Conservation (phyloP, 768 basidiomycete species). For the Mycena venus region DNA sequence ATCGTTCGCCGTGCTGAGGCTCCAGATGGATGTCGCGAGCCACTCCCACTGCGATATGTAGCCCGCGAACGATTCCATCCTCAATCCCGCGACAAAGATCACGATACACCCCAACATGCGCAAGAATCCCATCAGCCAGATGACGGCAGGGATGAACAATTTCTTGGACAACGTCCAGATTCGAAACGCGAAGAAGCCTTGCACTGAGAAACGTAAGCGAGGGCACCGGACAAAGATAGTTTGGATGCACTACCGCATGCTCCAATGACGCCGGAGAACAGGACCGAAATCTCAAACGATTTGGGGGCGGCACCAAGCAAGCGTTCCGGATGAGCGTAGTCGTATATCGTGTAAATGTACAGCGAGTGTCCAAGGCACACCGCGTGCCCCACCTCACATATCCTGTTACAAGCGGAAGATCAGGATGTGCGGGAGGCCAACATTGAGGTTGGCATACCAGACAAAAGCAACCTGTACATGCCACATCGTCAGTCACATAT, state of each 20-base stretch:
- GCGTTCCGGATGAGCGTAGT: neutral
- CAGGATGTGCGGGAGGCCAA: neutral
- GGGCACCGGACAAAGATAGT: neutral
- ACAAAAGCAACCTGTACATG: neutral
- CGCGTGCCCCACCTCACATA: neutral
- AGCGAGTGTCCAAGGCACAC: neutral
- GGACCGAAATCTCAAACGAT: neutral
- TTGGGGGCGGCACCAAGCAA: neutral
- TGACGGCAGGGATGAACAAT: neutral
- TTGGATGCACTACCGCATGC: neutral
- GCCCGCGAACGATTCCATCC: neutral
- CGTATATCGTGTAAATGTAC: neutral
- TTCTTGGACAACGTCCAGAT: neutral
- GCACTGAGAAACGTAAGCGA: neutral
- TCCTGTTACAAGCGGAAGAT: neutral
- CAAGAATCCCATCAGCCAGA: neutral
- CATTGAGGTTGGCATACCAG: neutral
- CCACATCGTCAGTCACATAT: neutral
- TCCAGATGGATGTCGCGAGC: neutral
- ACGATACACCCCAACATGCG: neutral
- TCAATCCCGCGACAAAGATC: neutral
- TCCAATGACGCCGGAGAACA: neutral
- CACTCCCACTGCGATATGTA: neutral
- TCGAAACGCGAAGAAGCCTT: neutral
- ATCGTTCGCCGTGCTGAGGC: neutral